Evolutionary conservation across 129 eudicot species (phyloP), one percentile per base, ranked within the genome.

Genomic region (Arctium minus): DNA sequence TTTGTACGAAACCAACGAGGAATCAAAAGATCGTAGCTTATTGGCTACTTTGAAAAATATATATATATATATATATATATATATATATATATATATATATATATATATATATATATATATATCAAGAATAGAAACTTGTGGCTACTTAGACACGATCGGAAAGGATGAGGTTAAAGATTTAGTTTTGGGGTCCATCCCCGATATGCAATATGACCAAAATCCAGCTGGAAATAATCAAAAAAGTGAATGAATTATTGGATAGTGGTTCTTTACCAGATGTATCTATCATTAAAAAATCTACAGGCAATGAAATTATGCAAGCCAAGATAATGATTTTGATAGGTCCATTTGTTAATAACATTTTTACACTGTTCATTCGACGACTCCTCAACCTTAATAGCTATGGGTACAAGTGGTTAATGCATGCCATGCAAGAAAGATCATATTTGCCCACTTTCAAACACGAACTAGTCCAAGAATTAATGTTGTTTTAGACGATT

Each of bases 161-260:
- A 53, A 62, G 30, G 74, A 53, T 73, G 79, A 27, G 31, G 62
- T 35, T 60, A 30, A 62, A 38, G 79, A 74, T 81, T 62, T 81
- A 40, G 67, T 60, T 81, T 40, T 62, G 73, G 79, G 84, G 79
- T 81, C 80, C 84, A 81, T 73, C 72, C 60, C 65, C 67, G 69
- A 80, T 80, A 31, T 79, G 42, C 30, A 79, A 46, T 70, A 48
- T 68, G 39, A 65, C 67, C 76, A 32, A 79, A 67, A 70, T 79
- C 83, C 71, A 80, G 83, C 78, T 80, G 83, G 70, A 70, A 80
- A 80, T 48, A 56, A 71, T 80, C 83, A 68, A 48, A 46, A 80
- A 80, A 71, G 83, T 80, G 71, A 80, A 72, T 50, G 78, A 80
- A 80, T 80, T 80, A 80, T 80, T 80, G 83, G 53, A 80, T 80